Conservation (phyloP, 768 basidiomycete species). For the Tulasnella sp. region DNA sequence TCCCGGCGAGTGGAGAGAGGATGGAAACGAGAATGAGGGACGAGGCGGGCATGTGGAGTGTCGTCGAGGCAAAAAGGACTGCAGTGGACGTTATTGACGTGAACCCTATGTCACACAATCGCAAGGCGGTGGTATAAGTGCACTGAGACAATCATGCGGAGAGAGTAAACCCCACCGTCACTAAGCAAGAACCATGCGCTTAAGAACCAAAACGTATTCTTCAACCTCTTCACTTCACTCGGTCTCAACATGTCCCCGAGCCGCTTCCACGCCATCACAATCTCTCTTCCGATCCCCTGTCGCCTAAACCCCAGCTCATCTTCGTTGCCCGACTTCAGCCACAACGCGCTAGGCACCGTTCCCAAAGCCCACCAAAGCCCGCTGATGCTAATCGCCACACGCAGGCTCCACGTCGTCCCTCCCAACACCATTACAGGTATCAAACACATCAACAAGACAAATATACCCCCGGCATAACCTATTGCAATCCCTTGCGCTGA, state of each 20-base stretch:
- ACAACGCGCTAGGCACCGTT: constrained; percentile 64
- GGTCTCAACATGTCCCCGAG: constrained; percentile 64
- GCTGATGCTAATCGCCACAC: constrained; percentile 73
- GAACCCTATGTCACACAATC: constrained; percentile 42
- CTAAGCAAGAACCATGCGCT: constrained; percentile 91
- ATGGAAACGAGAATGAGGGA: constrained; percentile 71
- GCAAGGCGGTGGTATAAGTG: not conserved
- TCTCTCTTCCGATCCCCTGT: constrained; percentile 30
- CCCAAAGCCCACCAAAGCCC: constrained; percentile 85
- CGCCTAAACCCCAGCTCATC: not conserved
- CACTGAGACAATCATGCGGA: not conserved
- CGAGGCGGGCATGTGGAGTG: constrained; percentile 66
- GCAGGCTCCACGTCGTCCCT: constrained; percentile 66
- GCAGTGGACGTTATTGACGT: constrained; percentile 89
- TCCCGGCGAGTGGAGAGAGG: constrained; percentile 66
- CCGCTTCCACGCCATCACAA: constrained; percentile 60
- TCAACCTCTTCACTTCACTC: constrained; percentile 58
- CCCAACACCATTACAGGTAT: constrained; percentile 64
- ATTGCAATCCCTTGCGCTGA: constrained; percentile 79
- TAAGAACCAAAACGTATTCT: constrained; percentile 81
- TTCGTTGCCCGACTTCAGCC: constrained; percentile 42
- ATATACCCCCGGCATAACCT: constrained; percentile 76
- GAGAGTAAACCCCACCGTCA: constrained; percentile 45
- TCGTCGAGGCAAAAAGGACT: constrained; percentile 84
- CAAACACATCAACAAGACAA: constrained; percentile 58